A percentile compares a stretch with the other conserved stretches of the same genome.
phyloP scores from a whole-genome alignment of 345 rosid genomes.

The Microthlaspi erraticum region DNA sequence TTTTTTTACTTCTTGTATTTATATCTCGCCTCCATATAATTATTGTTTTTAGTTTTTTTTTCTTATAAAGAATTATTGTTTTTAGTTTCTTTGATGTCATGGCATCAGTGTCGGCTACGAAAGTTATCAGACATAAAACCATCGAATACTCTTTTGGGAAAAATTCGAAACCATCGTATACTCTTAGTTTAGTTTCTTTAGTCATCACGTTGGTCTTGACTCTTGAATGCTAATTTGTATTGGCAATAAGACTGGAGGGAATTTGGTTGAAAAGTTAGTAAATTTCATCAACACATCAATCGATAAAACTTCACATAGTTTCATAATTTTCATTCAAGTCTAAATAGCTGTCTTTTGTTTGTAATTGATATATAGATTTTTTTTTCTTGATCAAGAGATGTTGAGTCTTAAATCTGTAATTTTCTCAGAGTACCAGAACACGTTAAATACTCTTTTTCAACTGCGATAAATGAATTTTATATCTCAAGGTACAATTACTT shows the following conservation, averaged over 20 bases:
- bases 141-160: background rate
- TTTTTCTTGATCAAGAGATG: too few relatives aligned
- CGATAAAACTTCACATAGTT: background rate
- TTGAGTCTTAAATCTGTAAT: too few relatives aligned
- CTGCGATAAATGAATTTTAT: too few relatives aligned
- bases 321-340: background rate
- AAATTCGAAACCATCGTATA: background rate
- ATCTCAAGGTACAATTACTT: too few relatives aligned
- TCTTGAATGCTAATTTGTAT: constrained; percentile 4
- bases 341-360: too few relatives aligned
- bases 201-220: background rate
- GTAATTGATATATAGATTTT: too few relatives aligned
- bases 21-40: too few relatives aligned
- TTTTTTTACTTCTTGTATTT: background rate
- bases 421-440: too few relatives aligned
- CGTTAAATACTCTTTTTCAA: too few relatives aligned
- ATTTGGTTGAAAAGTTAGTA: constrained; percentile 7
- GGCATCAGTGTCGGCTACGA: background rate
- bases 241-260: background rate
- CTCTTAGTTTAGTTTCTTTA: background rate
- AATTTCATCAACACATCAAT: background rate
- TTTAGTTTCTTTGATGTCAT: background rate
- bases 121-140: background rate
- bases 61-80: background rate
- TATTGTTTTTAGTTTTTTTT: too few relatives aligned